Percentiles rank a stretch among this genome's conserved stretches.
phyloP scores from a whole-genome alignment of 2,329 filamentous ascomycete genomes.

The Apiospora pterosperma region DNA sequence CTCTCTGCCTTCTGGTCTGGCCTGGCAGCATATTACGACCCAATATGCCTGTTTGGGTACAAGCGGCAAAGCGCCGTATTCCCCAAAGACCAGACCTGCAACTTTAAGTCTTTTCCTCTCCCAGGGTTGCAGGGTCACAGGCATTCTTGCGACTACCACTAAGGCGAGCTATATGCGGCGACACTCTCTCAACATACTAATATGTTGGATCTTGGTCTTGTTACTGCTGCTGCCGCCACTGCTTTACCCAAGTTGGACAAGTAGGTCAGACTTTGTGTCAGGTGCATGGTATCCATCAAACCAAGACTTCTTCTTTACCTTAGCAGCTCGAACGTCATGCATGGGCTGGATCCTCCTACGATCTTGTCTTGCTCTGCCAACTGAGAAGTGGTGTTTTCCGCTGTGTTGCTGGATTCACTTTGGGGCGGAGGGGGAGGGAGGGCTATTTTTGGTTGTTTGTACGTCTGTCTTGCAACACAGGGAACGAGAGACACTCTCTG shows the following conservation, averaged over 20 bases:
- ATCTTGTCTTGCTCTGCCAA: neutral
- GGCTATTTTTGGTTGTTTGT: neutral
- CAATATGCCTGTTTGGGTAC: neutral
- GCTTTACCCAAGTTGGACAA: neutral
- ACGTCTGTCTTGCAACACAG: neutral
- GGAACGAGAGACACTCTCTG: neutral
- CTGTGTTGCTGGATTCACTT: neutral
- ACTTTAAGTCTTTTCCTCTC: neutral
- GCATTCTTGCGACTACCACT: neutral
- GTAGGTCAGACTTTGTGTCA: slow-evolving; percentile 2
- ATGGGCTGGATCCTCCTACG: neutral
- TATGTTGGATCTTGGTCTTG: neutral
- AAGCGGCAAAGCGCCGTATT: neutral
- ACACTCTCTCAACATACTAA: neutral
- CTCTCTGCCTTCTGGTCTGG: neutral
- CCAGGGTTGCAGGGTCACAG: neutral
- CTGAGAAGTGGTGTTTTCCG: neutral
- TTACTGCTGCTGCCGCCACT: neutral
- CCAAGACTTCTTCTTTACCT: neutral
- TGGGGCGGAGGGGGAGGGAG: too few species aligned
- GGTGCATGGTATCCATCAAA: slow-evolving; percentile 1
- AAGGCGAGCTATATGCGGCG: slow-evolving; percentile 1
- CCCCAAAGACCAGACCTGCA: neutral
- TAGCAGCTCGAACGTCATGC: neutral
- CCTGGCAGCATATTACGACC: neutral